Percentiles rank a stretch among this genome's conserved stretches.
These are phyloP conservation scores for Gonium pectorale DNA, from an alignment of 139 green algal genomes.

Conservation along the genomic window DNA sequence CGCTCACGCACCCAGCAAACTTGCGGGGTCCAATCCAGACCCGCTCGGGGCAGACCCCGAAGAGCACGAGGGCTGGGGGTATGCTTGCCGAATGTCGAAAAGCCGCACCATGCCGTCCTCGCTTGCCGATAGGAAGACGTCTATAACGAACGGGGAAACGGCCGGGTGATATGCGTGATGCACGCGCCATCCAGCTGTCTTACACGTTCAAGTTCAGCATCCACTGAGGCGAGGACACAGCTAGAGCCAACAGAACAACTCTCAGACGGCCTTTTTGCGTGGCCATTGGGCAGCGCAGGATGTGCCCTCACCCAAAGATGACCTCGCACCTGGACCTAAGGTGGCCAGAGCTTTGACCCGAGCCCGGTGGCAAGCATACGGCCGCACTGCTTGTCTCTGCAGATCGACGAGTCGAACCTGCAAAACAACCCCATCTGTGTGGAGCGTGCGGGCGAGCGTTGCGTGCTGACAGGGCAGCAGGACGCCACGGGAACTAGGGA, in stretches of 20 bases:
- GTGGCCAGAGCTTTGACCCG: slow-evolving; percentile 31
- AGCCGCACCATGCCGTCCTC: slow-evolving; percentile 46
- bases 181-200: too few species aligned
- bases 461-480: background rate
- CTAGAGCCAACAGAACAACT: too few species aligned
- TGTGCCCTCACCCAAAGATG: too few species aligned
- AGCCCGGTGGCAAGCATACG: slow-evolving; percentile 29
- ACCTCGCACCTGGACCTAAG: slow-evolving; percentile 14
- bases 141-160: background rate
- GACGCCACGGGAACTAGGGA: background rate
- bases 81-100: slow-evolving; percentile 26
- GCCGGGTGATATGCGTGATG: too few species aligned
- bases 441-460: background rate
- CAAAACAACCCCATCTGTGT: too few species aligned
- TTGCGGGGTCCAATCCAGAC: background rate
- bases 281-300: too few species aligned
- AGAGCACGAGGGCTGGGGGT: background rate
- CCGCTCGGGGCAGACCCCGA: background rate
- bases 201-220: too few species aligned
- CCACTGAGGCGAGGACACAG: too few species aligned
- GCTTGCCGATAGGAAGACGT: slow-evolving; percentile 31
- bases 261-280: too few species aligned
- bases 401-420: slow-evolving; percentile 46
- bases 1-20: slow-evolving; percentile 1
- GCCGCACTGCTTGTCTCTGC: slow-evolving; percentile 22